Base-by-base conservation (phyloP, 2,329 filamentous ascomycete species). In the Dactylellina leptospora region DNA sequence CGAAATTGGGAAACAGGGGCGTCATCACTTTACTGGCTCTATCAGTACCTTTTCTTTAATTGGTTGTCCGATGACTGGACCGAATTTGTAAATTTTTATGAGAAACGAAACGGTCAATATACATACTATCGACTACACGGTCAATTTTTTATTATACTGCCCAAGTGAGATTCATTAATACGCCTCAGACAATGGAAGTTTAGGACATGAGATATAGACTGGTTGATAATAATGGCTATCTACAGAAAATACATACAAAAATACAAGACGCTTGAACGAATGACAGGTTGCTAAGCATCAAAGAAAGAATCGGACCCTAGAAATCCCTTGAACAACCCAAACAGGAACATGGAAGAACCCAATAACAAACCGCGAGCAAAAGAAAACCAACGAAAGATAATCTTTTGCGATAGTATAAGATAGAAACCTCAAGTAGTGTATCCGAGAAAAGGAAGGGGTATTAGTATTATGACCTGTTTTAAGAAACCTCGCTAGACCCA, bases 401-500 rank as follows among this genome's bases (percentile, higher is more conserved):
- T 11, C 11, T 1, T 40, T 40, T 6, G 11, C 3, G 18, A 40
- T n/a, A n/a, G 11, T 40, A 40, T n/a, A 40, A 40, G 11, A 11
- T 11, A 10, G n/a, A n/a, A n/a, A n/a, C n/a, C n/a, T n/a, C n/a
- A 9, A 40, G 4, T 33, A 10, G 9, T 20, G 9, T 51, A 33
- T 20, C 13, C 47, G 20, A 51, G 10, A 51, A 30, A 22, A 20
- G 36, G 22, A 51, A 33, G 20, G 33, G 51, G 51, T 55, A 55
- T 55, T 55, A 55, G 23, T 42, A 55, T 55, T 55, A 55, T 10
- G 23, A 42, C 33, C 33, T 25, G 25, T 25, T 48, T 28, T 20
- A 38, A 36, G 30, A 18, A 27, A 66, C 61, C 54, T n/a, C 61
- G 61, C 61, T 58, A 66, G 50, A 22, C 51, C 28, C 45, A 54